Conservation (phyloP, 192 early-diverging fungal genomes). For the Obelidium mucronatum region DNA sequence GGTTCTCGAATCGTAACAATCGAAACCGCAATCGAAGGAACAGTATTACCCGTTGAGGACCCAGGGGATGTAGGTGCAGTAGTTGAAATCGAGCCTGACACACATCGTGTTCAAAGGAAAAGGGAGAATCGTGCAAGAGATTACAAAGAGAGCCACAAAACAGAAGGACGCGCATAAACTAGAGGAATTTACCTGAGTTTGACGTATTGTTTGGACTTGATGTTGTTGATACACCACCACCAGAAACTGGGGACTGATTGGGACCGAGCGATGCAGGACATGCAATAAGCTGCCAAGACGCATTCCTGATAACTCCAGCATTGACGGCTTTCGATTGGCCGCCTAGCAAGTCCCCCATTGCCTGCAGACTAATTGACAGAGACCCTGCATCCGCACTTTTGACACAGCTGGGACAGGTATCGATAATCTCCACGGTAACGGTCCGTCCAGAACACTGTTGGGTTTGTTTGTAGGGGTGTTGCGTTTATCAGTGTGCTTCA, state of each 20-base stretch:
- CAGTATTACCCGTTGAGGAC: not conserved
- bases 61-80: not conserved
- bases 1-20: too few species aligned
- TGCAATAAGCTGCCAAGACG: not conserved
- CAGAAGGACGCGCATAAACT: not conserved
- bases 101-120: too few species aligned
- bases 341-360: constrained; percentile 29
- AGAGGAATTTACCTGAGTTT: not conserved
- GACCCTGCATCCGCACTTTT: not conserved
- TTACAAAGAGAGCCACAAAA: too few species aligned
- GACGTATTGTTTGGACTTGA: too few species aligned
- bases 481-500: too few species aligned
- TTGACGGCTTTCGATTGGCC: not conserved
- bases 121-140: too few species aligned
- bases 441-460: not conserved
- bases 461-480: not conserved
- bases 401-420: not conserved
- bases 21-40: too few species aligned
- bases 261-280: constrained; percentile 20
- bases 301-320: constrained; percentile 3
- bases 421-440: constrained; percentile 15
- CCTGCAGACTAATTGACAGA: not conserved
- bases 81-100: too few species aligned
- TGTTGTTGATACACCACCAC: not conserved
- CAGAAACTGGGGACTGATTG: not conserved